Evolutionary conservation across 2,329 filamentous ascomycete species (phyloP).

Genomic region (Nigrospora osmanthi): DNA sequence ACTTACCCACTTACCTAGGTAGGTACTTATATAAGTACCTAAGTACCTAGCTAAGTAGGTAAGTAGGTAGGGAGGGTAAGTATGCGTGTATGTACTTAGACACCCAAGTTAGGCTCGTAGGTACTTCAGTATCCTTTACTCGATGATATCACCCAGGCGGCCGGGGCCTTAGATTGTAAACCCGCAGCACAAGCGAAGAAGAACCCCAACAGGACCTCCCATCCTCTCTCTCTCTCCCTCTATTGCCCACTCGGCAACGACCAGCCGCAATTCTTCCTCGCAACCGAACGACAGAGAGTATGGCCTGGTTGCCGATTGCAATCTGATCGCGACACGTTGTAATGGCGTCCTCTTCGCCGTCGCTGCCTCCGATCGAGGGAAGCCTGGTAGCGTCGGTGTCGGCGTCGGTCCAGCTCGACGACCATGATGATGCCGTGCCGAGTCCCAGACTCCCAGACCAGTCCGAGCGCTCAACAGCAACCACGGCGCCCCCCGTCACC

Average conservation of each 20-base stretch:
- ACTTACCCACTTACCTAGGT: background rate
- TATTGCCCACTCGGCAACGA: background rate
- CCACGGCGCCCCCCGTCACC: slow-evolving; percentile 7
- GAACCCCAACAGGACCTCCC: no score
- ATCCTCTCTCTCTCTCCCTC: background rate
- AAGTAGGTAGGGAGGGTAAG: no score
- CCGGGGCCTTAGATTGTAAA: no score
- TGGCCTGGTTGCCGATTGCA: background rate
- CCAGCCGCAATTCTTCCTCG: background rate
- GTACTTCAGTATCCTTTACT: background rate
- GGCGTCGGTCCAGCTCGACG: background rate
- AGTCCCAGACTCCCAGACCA: background rate
- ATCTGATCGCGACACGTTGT: background rate
- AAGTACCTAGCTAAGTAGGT: background rate
- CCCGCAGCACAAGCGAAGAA: no score
- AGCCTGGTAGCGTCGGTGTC: background rate
- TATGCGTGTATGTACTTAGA: no score
- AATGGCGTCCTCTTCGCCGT: no score
- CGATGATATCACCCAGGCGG: no score
- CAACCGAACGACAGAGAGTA: background rate
- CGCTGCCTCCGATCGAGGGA: no score
- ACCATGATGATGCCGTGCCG: background rate
- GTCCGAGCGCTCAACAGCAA: background rate
- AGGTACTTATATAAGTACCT: background rate
- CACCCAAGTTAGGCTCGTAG: background rate